These are phyloP conservation scores for Bonia amplexicaulis DNA, from an alignment of 176 grass and related monocot species.

Conservation along the genomic window DNA sequence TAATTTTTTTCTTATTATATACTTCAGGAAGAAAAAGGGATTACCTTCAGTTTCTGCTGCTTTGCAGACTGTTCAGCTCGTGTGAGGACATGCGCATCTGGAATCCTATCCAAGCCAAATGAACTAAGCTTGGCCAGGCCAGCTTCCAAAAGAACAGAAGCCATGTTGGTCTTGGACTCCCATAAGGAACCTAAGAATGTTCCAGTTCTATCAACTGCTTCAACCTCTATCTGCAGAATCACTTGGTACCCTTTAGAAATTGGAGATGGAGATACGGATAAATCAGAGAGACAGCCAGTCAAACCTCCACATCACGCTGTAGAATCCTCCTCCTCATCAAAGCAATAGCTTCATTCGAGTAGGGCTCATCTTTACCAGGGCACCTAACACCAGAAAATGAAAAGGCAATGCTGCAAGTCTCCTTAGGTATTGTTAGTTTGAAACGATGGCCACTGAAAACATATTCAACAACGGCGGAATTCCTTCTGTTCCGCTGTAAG, in stretches of 20 bases:
- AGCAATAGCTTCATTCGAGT: constrained; percentile 91
- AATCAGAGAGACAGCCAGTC: not conserved
- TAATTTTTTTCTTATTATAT: not conserved
- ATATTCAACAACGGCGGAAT: constrained; percentile 87
- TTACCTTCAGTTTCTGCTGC: constrained; percentile 81
- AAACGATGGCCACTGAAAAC: constrained; percentile 96
- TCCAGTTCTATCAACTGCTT: constrained; percentile 86
- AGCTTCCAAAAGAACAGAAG: constrained; percentile 69
- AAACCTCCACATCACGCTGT: constrained; percentile 89
- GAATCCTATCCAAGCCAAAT: constrained; percentile 74
- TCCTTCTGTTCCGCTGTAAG: constrained; percentile 75
- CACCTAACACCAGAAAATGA: constrained; percentile 94
- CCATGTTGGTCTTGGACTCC: constrained; percentile 83
- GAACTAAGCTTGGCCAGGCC: constrained; percentile 85
- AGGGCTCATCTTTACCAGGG: constrained; percentile 77
- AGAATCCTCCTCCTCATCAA: constrained; percentile 92
- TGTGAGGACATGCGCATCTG: constrained; percentile 60
- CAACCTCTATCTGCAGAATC: constrained; percentile 81
- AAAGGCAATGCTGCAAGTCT: constrained; percentile 96
- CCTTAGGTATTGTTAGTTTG: constrained; percentile 93
- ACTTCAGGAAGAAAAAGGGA: not conserved
- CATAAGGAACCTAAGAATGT: constrained; percentile 94
- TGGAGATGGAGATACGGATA: not conserved
- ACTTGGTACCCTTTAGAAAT: not conserved
- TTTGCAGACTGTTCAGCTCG: constrained; percentile 88